Base-by-base conservation (phyloP, 2,329 filamentous ascomycete genomes). In the Beauveria sp. region DNA sequence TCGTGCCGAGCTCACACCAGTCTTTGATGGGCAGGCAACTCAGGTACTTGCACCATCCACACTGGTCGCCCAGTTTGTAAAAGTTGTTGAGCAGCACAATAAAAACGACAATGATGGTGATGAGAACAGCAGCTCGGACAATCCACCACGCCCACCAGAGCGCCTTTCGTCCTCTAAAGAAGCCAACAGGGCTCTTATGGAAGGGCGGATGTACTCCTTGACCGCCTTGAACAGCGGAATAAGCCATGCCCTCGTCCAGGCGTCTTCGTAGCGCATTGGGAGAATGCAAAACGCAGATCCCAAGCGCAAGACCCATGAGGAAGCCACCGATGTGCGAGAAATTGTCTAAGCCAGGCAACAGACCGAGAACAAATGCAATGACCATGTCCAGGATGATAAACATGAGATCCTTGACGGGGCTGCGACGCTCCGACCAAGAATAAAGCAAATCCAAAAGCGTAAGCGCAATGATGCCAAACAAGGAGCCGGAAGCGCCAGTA, bases 111-210 rank as follows among this genome's bases (percentile, higher is more conserved):
- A 96, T 79, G 40, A 93, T 89, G n/a, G 86, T 82, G 8, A 96
- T 82, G 57, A 99, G 77, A 26, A 89, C 87, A 0, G 83, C 91
- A 1, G 84, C 90, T 20, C 95, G 85, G 30, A 98, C 81, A 24
- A 96, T 75, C 93, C 93, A 98, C 95, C 95, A 99, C 6, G 79
- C 89, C 95, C 95, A 99, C 95, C 95, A 99, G 8, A 96, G 80
- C 24, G 90, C 89, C 73, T 96, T 96, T 20, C 95, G 84, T 22
- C 91, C 91, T 72, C 93, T 93, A 78, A 98, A 98, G 75, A 97
- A 97, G 6, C 85, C 86, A 4, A 86, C 72, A 0, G 88, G 85
- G 62, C 83, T 85, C 68, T 86, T 84, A 61, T 84, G 71, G 66
- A 89, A 86, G 0, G 78, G 72, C 28, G 80, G 78, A 20, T 80